Evolutionary conservation across 495 filamentous ascomycete genomes (phyloP).

Genomic region (Trichoderma erinaceum): DNA sequence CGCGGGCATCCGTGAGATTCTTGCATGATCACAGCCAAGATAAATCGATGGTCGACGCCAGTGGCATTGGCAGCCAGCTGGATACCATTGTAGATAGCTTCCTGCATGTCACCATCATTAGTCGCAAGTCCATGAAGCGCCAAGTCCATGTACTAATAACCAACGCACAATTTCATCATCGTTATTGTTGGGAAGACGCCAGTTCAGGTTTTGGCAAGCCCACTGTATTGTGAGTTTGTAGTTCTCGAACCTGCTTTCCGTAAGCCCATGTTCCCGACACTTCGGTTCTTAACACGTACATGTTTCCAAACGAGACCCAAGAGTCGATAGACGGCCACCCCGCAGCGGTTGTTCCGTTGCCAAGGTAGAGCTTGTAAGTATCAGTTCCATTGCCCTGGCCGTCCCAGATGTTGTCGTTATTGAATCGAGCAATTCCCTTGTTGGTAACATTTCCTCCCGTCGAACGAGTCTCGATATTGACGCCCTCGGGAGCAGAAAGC

Average conservation of each 20-base stretch:
- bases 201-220: background rate
- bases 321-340: background rate
- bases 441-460: background rate
- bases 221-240: background rate
- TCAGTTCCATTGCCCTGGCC: background rate
- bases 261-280: background rate
- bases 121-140: background rate
- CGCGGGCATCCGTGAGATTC: background rate
- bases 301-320: background rate
- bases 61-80: background rate
- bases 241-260: conserved; percentile 21
- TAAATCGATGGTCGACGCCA: background rate
- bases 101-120: background rate
- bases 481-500: background rate
- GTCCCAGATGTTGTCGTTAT: background rate
- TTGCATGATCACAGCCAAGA: background rate
- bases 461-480: background rate
- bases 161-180: background rate
- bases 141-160: background rate
- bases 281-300: conserved; percentile 20
- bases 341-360: background rate
- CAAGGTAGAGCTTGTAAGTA: background rate
- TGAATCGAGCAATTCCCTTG: background rate
- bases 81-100: background rate
- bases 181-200: background rate